phyloP scores from a whole-genome alignment of 1,284 basidiomycete species.

The Cutaneotrichosporon dermatis region DNA sequence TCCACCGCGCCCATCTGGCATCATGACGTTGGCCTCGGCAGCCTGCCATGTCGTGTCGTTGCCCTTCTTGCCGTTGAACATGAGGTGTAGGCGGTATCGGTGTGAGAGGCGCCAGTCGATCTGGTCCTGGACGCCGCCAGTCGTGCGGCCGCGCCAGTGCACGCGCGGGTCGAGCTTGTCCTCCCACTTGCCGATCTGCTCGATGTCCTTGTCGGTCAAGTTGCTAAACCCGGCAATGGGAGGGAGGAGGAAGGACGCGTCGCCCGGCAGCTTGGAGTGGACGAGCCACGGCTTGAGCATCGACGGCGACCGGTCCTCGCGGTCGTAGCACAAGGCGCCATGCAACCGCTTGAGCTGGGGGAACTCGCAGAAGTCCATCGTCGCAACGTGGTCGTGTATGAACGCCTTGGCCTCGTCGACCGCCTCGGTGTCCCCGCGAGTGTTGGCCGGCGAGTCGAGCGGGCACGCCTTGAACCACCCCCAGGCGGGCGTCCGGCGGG shows the following conservation, averaged over 20 bases:
- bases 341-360: conserved; percentile 49
- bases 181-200: conserved; percentile 37
- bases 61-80: conserved; percentile 47
- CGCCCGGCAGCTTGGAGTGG: conserved; percentile 46
- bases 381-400: conserved; percentile 50
- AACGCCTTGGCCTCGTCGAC: conserved; percentile 35
- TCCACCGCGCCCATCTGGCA: conserved; percentile 42
- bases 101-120: conserved; percentile 49
- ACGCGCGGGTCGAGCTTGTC: conserved; percentile 45
- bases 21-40: conserved; percentile 38
- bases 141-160: conserved; percentile 51
- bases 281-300: conserved; percentile 44
- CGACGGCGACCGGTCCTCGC: conserved; percentile 44
- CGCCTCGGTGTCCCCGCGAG: conserved; percentile 33
- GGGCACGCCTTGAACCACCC: conserved; percentile 46
- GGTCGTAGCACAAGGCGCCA: conserved; percentile 45
- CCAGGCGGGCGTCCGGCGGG: conserved; percentile 41
- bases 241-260: conserved; percentile 43
- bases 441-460: conserved; percentile 45
- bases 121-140: conserved; percentile 44
- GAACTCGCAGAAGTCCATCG: conserved; percentile 54
- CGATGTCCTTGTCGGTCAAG: conserved; percentile 33
- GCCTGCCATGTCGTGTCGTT: conserved; percentile 29
- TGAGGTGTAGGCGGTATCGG: conserved; percentile 47
- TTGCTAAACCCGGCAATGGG: conserved; percentile 46